Evolutionary conservation across 768 basidiomycete species (phyloP).

Genomic region (Leccinum sublutescens): DNA sequence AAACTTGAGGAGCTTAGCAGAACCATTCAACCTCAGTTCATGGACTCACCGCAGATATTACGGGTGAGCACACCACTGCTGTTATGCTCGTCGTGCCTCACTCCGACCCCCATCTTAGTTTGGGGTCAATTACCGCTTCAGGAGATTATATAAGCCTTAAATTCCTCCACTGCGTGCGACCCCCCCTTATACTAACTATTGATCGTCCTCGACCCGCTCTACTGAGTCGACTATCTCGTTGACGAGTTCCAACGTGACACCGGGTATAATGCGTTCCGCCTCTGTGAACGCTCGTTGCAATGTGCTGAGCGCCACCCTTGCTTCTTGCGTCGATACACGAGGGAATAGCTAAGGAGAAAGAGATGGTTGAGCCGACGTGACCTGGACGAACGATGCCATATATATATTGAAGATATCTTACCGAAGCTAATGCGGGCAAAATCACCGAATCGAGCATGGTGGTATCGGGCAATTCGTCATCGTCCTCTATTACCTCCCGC

Average conservation of each 20-base stretch:
- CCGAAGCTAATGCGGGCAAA: conserved; percentile 93
- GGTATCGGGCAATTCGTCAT: conserved; percentile 63
- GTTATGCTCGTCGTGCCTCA: too few species aligned
- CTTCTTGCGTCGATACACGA: conserved; percentile 47
- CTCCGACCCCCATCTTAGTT: too few species aligned
- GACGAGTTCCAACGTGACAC: conserved; percentile 88
- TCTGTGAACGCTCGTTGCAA: conserved; percentile 92
- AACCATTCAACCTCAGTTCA: too few species aligned
- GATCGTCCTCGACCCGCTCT: too few species aligned
- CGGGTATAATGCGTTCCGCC: conserved; percentile 93
- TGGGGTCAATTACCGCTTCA: too few species aligned
- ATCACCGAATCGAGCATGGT: conserved; percentile 97
- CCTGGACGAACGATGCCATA: background rate
- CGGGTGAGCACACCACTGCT: too few species aligned
- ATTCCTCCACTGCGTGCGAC: too few species aligned
- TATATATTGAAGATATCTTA: conserved; percentile 38
- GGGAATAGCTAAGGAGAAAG: conserved; percentile 68
- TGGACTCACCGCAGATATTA: too few species aligned
- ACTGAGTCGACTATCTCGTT: conserved; percentile 91
- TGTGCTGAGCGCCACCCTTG: conserved; percentile 64
- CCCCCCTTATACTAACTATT: too few species aligned
- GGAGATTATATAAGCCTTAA: too few species aligned
- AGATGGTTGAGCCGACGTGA: conserved; percentile 6
- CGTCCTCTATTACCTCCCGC: conserved; percentile 47
- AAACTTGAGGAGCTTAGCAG: too few species aligned